Evolutionary conservation across 2,329 filamentous ascomycete genomes (phyloP), one percentile per base, ranked within the genome.

Genomic region (Botrytis fragariae): DNA sequence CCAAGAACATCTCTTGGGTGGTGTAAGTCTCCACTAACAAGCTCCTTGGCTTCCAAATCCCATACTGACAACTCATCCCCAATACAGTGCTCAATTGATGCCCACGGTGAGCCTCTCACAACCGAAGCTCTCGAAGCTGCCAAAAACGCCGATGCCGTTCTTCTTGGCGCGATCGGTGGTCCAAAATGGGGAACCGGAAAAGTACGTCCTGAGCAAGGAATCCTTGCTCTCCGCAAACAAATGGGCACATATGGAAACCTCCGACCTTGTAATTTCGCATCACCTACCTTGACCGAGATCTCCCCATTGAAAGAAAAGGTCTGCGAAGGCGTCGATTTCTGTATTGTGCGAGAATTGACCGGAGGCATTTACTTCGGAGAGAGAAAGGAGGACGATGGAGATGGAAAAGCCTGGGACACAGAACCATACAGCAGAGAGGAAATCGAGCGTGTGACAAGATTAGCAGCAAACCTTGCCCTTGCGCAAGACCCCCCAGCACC

Each of bases 321-420:
- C 75, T 97, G 93, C 87, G 88, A 90, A 76, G 95, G 93, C 79
- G 94, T 93, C 79, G 92, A 98, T 87, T 93, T 98, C 84, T 93
- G 93, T 84, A 92, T 98, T 81, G 91, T 98, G 75, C 93, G 95
- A 67, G 95, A 98, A 84, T 84, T 98, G 70, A 98, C 95, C 0
- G 93, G 93, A 32, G 95, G 95, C 64, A 95, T 98, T 83, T 98
- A 98, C 87, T 98, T 98, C 83, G 95, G 95, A 68, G 94, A 97
- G 65, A 89, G 94, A 73, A 92, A 90, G 78, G 95, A 97, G 83
- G 90, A 87, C 80, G 91, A 92, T 69, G 93, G 92, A 74, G 90
- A 90, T 75, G 93, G 90, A 74, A 86, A 85, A 75, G 95, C 95
- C 2, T 86, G 90, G 83, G 95, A 98, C 84, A 95, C 91, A 1